Evolutionary conservation across 1,139 yeast species (phyloP), one percentile per base, ranked within the genome.

Genomic region (Candida pseudocylindracea): DNA sequence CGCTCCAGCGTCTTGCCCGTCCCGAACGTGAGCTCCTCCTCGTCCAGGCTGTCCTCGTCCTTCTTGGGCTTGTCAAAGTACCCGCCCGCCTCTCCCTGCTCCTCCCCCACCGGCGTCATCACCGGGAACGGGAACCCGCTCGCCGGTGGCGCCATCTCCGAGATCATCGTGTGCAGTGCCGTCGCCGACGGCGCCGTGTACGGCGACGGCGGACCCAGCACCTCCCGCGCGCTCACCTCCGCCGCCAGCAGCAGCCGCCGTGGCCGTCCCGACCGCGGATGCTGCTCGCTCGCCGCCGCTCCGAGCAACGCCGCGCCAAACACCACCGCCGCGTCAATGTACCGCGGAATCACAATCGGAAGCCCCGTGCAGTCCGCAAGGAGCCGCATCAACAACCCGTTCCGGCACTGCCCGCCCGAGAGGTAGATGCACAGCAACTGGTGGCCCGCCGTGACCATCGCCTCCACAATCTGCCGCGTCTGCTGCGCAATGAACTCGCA

Each of bases 401-500:
- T 88, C 49, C 95, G 69, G 53, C 95, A 83, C 53, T 88, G 98
- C 26, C 98, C 96, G 36, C 98, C 98, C 41, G 92, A 74, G 72
- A 88, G 73, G 54, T 74, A 88, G 38, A 88, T 72, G 32, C 81
- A 66, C 29, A 64, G 58, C 39, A 88, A 68, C 13, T 59, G 43
- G 55, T 85, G 94, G 6, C 98, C 98, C 4, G 75, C 61, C 35
- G 62, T 55, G 44, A 70, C 72, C 79, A 88, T 75, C 37, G 72
- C 72, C 41, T 80, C 92, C 28, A 88, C 72, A 47, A 88, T 88
- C 47, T 88, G 98, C 46, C 95, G 69, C 1, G 96, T 85, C 55
- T 88, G 98, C 50, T 83, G 94, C 35, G 94, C 95, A 51, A 88
- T 85, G 46, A 88, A 88, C 54, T 88, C 98, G 53, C 94, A 81